These are phyloP conservation scores for Phytophthora pinifolia DNA, from an alignment of 352 stramenopile species.

Conservation along the genomic window DNA sequence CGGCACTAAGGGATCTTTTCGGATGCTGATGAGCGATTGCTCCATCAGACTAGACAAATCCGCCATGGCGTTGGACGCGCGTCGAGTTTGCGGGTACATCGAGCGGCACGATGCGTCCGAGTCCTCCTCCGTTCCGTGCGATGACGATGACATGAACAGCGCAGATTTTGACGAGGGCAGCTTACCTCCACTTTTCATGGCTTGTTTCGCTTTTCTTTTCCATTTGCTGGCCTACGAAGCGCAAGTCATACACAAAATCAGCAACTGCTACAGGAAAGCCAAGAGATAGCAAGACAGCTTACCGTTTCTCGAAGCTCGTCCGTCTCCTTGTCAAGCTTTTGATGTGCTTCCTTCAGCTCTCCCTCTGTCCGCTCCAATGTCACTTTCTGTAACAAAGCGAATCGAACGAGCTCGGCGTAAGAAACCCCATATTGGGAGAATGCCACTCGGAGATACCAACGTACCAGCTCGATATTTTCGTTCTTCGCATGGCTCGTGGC, in stretches of 20 bases:
- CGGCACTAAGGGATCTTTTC: conserved; percentile 41
- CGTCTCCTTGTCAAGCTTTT: conserved; percentile 67
- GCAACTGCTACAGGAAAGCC: background rate
- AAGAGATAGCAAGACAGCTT: background rate
- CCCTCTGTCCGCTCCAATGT: conserved; percentile 41
- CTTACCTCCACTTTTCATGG: conserved; percentile 30
- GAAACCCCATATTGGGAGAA: background rate
- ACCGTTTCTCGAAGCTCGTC: conserved; percentile 61
- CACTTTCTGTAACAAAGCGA: conserved; percentile 31
- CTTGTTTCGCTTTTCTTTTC: conserved; percentile 74
- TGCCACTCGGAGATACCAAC: background rate
- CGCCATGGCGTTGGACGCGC: conserved; percentile 67
- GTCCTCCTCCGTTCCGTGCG: conserved; percentile 58
- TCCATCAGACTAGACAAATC: conserved; percentile 82
- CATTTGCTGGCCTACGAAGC: conserved; percentile 40
- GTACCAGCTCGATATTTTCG: conserved; percentile 40
- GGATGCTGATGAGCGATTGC: conserved; percentile 64
- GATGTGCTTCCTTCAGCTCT: conserved; percentile 55
- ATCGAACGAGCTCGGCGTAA: background rate
- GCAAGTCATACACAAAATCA: conserved; percentile 14
- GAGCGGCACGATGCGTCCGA: conserved; percentile 58
- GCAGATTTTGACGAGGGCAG: conserved; percentile 11
- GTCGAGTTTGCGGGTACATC: conserved; percentile 42
- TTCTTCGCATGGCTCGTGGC: conserved; percentile 38
- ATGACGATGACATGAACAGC: conserved; percentile 55